Base-by-base conservation (phyloP, 441 rosid species). In the Corymbia calophylla region DNA sequence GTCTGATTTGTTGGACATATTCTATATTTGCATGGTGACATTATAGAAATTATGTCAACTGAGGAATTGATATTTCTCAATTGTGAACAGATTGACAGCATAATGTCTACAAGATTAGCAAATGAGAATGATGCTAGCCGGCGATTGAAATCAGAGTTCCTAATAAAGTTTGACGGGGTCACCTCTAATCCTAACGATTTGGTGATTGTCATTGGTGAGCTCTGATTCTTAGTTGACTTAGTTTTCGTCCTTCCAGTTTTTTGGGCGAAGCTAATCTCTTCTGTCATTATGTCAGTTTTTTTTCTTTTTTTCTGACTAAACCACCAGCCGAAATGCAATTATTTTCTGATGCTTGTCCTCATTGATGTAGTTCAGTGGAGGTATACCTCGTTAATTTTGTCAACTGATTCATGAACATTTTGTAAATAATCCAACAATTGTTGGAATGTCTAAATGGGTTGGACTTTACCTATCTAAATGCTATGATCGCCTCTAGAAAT, bases 61-160 rank as follows among this genome's bases (percentile, higher is more conserved):
- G 47, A 62, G 53, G 64, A 56, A 54, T 64, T 87, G 81, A 48
- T 85, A 86, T 48, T 73, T 81, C 88, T 90, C 89, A 49, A 77
- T 48, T 87, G 60, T 70, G 91, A 68, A 92, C 94, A 97, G 99
- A 97, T 97, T 88, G 99, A 97, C 93, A 97, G 99, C 90, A 94
- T 96, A 89, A 95, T 97, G 99, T 97, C 99, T 56, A 95, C 96
- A 62, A 95, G 99, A 93, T 88, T 94, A 90, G 96, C 93, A 44
- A 96, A 92, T 91, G 99, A 97, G 93, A 95, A 96, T 93, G 99
- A 97, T 92, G 94, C 99, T 86, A 97, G 99, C 93, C 95, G 99
- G 93, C 91, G 99, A 92, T 91, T 97, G 92, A 97, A 97, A 91
- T 97, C 99, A 44, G 99, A 97, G 93, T 97, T 97, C 90, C 95